These are phyloP conservation scores for Begonia peltatifolia DNA, from an alignment of 306 rosid genomes.

Conservation along the genomic window DNA sequence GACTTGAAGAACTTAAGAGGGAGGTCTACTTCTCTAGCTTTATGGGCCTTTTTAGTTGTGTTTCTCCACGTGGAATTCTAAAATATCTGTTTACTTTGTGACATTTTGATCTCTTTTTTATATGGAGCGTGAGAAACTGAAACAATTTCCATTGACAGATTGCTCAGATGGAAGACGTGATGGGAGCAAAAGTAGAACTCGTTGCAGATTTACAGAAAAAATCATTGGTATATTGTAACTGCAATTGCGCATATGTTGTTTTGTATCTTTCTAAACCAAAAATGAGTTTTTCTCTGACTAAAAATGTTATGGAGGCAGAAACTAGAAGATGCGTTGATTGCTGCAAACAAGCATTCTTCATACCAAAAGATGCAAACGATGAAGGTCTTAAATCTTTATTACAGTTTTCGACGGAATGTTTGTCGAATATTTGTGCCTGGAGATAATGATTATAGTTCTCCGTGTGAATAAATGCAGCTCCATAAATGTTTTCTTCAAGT, in stretches of 20 bases:
- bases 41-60: background rate
- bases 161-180: conserved; percentile 33
- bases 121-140: background rate
- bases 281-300: conserved; percentile 8
- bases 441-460: conserved; percentile 8
- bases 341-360: conserved; percentile 60
- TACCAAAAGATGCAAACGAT: conserved; percentile 43
- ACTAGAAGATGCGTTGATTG: conserved; percentile 72
- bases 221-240: conserved; percentile 32
- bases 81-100: background rate
- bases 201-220: conserved; percentile 50
- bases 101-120: conserved; percentile 7
- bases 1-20: conserved; percentile 41
- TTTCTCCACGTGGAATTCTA: too few species aligned
- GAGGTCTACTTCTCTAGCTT: conserved; percentile 39
- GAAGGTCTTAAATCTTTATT: conserved; percentile 38
- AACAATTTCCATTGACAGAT: conserved; percentile 33
- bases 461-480: conserved; percentile 37
- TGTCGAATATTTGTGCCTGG: conserved; percentile 1
- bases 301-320: conserved; percentile 36
- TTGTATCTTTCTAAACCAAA: conserved; percentile 2
- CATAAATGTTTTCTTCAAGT: conserved; percentile 50
- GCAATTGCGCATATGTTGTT: background rate
- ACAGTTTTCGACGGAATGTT: too few species aligned
- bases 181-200: conserved; percentile 27